A percentile compares a stretch with the other conserved stretches of the same genome.
These are phyloP conservation scores for Endothia cerciana DNA, from an alignment of 2,329 filamentous ascomycete species.

Conservation along the genomic window DNA sequence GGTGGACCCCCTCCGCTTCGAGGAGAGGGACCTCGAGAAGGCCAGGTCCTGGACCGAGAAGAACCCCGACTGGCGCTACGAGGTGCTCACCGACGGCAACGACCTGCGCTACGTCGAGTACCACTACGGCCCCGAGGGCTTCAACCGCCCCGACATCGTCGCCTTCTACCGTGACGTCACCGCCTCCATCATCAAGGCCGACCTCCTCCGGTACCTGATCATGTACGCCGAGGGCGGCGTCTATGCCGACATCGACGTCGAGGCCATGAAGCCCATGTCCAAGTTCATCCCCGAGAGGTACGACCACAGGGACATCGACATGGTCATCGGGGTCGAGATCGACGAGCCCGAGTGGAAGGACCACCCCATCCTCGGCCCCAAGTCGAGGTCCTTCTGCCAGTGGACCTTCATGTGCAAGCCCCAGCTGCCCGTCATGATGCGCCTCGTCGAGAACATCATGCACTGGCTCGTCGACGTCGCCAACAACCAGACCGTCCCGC, in stretches of 20 bases:
- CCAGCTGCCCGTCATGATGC: conserved; percentile 67
- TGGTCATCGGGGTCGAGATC: conserved; percentile 72
- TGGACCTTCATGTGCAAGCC: conserved; percentile 77
- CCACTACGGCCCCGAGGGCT: conserved; percentile 65
- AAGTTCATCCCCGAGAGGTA: conserved; percentile 66
- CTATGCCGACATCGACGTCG: conserved; percentile 49
- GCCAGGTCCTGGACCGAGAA: conserved; percentile 68
- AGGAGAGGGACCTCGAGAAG: conserved; percentile 61
- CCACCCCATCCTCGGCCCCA: conserved; percentile 67
- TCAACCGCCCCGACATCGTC: conserved; percentile 69
- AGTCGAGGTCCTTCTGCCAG: conserved; percentile 72
- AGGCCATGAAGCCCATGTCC: conserved; percentile 43
- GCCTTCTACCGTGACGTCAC: conserved; percentile 61
- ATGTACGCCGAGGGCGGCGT: conserved; percentile 68
- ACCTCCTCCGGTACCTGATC: conserved; percentile 67
- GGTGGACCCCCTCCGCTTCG: conserved; percentile 67
- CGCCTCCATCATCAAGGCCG: conserved; percentile 68
- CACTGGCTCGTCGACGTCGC: conserved; percentile 65
- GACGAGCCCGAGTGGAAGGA: conserved; percentile 67
- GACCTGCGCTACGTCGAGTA: conserved; percentile 69
- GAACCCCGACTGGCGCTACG: conserved; percentile 69
- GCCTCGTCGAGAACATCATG: conserved; percentile 69
- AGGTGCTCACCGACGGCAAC: conserved; percentile 71
- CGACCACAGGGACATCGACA: conserved; percentile 64
- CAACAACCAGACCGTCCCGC: conserved; percentile 58